Conservation (phyloP, 2,329 filamentous ascomycete species). For the Penicillium crustosum region DNA sequence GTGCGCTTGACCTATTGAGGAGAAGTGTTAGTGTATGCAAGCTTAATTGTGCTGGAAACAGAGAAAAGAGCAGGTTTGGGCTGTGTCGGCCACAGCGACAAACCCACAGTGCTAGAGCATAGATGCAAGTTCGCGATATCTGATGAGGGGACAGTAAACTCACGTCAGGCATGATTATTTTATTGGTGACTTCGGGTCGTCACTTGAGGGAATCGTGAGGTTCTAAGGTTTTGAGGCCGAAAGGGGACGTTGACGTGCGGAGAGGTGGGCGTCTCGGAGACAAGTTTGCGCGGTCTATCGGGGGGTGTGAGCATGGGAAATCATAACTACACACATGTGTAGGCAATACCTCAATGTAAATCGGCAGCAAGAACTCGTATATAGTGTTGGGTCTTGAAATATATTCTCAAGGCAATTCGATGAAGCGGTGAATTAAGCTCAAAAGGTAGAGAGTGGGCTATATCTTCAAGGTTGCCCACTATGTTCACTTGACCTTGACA, state of each 20-base stretch:
- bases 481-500: not conserved
- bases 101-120: not conserved
- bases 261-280: slow-evolving; percentile 6
- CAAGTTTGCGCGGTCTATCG: slow-evolving; percentile 9
- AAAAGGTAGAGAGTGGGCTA: not conserved
- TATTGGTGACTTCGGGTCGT: not conserved
- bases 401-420: not conserved
- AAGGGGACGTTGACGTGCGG: slow-evolving; percentile 5
- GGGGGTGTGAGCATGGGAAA: not conserved
- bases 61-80: not conserved
- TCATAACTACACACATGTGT: not conserved
- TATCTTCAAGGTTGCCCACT: not conserved
- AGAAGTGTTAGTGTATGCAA: slow-evolving; percentile 19
- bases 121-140: not conserved
- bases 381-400: not conserved
- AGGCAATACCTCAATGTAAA: not conserved
- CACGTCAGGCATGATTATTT: slow-evolving; percentile 37
- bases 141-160: slow-evolving; percentile 17
- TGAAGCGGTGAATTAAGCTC: not conserved
- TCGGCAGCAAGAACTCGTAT: not conserved
- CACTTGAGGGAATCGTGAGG: slow-evolving; percentile 1
- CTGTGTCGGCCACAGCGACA: not conserved
- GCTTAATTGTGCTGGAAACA: not conserved
- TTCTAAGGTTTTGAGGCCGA: not conserved
- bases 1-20: slow-evolving; percentile 68